These are phyloP conservation scores for Schizonepeta tenuifolia DNA, from an alignment of 257 asterid species.

Conservation along the genomic window DNA sequence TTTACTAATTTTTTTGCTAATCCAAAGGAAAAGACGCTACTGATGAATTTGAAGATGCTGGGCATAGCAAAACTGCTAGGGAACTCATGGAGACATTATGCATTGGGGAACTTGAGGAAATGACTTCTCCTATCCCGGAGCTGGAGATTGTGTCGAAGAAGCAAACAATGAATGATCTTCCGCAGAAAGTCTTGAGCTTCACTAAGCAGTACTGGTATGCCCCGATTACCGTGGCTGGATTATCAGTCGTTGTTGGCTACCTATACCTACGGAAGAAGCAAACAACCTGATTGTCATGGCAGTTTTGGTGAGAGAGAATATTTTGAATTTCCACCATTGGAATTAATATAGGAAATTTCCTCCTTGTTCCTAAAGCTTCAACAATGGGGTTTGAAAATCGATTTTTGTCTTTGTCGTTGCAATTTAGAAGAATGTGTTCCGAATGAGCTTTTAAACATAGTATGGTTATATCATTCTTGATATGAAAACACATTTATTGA, in stretches of 20 bases:
- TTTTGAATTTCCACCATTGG: conserved; percentile 19
- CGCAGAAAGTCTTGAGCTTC: conserved; percentile 46
- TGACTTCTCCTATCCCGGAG: conserved; percentile 57
- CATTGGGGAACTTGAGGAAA: conserved; percentile 83
- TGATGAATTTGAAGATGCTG: conserved; percentile 95
- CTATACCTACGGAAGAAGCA: conserved; percentile 65
- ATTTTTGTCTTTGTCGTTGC: conserved; percentile 5
- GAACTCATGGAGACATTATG: conserved; percentile 75
- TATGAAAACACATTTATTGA: background rate
- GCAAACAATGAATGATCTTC: conserved; percentile 34
- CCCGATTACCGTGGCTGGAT: conserved; percentile 59
- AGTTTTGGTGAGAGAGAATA: conserved; percentile 7
- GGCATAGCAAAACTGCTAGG: conserved; percentile 85
- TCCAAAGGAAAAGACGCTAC: conserved; percentile 83
- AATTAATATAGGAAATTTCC: conserved; percentile 16
- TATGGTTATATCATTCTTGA: background rate
- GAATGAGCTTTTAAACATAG: conserved; percentile 20
- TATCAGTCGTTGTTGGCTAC: conserved; percentile 58
- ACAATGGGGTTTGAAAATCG: conserved; percentile 23
- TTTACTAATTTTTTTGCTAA: background rate
- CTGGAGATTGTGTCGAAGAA: conserved; percentile 53
- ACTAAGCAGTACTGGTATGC: conserved; percentile 73
- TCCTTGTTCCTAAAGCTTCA: conserved; percentile 23
- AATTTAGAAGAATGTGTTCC: conserved; percentile 10
- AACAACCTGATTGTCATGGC: conserved; percentile 16